These are phyloP conservation scores for Apiospora saccharicola DNA, from an alignment of 2,329 filamentous ascomycete genomes.

Conservation along the genomic window DNA sequence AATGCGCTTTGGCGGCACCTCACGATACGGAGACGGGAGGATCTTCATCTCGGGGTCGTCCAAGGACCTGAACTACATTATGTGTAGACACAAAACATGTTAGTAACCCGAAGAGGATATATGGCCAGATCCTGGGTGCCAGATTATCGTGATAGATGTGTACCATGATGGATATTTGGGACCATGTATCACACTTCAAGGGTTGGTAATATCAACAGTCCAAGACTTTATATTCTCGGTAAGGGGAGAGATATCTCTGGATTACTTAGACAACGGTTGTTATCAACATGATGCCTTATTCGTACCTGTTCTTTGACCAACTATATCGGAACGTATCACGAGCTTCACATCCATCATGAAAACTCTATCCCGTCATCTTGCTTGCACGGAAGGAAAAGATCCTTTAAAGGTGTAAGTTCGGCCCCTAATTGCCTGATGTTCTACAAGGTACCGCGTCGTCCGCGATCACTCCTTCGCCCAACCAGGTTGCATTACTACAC, in stretches of 20 bases:
- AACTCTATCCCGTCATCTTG: neutral
- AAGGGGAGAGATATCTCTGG: neutral
- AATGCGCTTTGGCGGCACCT: too few relatives aligned
- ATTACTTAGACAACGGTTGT: neutral
- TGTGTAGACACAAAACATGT: too few relatives aligned
- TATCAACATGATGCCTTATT: neutral
- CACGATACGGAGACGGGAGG: too few relatives aligned
- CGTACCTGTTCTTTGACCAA: neutral
- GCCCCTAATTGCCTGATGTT: neutral
- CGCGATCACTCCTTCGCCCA: neutral
- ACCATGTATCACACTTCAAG: neutral
- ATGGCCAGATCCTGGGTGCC: too few relatives aligned
- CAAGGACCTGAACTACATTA: too few relatives aligned
- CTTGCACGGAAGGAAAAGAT: neutral
- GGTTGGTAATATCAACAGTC: neutral
- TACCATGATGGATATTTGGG: too few relatives aligned
- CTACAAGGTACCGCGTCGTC: neutral
- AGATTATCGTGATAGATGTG: too few relatives aligned
- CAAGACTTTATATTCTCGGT: neutral
- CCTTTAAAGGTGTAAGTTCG: too few relatives aligned
- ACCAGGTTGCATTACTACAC: neutral
- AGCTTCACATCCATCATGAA: neutral
- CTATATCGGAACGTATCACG: neutral
- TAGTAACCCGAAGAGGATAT: too few relatives aligned
- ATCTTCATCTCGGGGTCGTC: too few relatives aligned